These are phyloP conservation scores for Notholithocarpus densiflorus DNA, from an alignment of 306 rosid genomes.

Conservation along the genomic window DNA sequence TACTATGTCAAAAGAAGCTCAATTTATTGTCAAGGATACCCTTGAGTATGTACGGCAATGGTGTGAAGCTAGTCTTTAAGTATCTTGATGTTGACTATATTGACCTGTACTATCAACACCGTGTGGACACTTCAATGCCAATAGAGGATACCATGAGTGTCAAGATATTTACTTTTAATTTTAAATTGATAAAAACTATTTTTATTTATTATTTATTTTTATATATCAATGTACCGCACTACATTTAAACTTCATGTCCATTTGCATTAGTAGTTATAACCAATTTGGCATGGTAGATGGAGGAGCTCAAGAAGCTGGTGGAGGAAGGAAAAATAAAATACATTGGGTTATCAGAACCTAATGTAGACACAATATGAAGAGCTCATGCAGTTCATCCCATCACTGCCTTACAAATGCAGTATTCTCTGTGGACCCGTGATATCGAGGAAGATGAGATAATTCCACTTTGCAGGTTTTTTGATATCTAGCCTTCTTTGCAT, in stretches of 20 bases:
- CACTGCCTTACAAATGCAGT: slow-evolving; percentile 75
- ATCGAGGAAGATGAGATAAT: slow-evolving; percentile 52
- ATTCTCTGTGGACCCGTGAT: slow-evolving; percentile 62
- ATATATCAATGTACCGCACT: neutral
- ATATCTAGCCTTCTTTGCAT: neutral
- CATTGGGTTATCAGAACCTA: slow-evolving; percentile 58
- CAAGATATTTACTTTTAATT: neutral
- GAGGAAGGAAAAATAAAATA: slow-evolving; percentile 62
- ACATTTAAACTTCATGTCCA: neutral
- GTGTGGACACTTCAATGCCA: slow-evolving; percentile 55
- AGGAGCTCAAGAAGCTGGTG: slow-evolving; percentile 60
- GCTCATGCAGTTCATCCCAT: slow-evolving; percentile 71
- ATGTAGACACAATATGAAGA: slow-evolving; percentile 53
- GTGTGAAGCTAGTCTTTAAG: slow-evolving; percentile 63
- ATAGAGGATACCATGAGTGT: slow-evolving; percentile 65
- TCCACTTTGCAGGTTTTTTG: slow-evolving; percentile 57
- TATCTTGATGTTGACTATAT: slow-evolving; percentile 45
- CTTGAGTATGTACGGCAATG: slow-evolving; percentile 54
- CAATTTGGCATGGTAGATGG: slow-evolving; percentile 33
- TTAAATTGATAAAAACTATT: neutral
- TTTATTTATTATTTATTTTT: neutral
- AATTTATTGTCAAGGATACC: slow-evolving; percentile 39
- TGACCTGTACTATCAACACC: slow-evolving; percentile 59
- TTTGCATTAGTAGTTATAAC: slow-evolving; percentile 1
- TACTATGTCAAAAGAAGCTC: neutral